A percentile compares a stretch with the other conserved stretches of the same genome.
These are phyloP conservation scores for Saksenaea oblongispora DNA, from an alignment of 371 early-diverging fungal species.

Conservation along the genomic window DNA sequence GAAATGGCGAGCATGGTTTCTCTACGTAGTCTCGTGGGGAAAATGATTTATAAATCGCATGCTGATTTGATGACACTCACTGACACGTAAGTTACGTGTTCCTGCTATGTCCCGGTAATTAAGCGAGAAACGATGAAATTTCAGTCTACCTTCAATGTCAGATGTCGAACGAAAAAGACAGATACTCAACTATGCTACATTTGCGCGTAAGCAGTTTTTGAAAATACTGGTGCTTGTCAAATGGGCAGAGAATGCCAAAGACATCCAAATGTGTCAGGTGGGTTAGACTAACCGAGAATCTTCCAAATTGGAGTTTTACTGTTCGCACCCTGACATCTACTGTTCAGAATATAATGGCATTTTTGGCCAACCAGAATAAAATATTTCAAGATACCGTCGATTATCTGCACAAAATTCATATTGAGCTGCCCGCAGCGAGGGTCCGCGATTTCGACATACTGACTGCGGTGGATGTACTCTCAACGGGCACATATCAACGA, in stretches of 20 bases:
- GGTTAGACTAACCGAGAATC: neutral
- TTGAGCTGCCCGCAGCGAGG: constrained; percentile 66
- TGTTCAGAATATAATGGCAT: constrained; percentile 68
- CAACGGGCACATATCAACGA: constrained; percentile 73
- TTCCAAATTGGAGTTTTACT: neutral
- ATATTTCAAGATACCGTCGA: constrained; percentile 68
- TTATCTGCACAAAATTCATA: constrained; percentile 64
- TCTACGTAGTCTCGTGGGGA: constrained; percentile 55
- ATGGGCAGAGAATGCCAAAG: constrained; percentile 72
- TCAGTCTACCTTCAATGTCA: constrained; percentile 59
- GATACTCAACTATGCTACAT: constrained; percentile 59
- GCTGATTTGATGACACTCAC: constrained; percentile 59
- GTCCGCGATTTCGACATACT: constrained; percentile 76
- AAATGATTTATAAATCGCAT: constrained; percentile 56
- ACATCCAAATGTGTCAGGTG: constrained; percentile 78
- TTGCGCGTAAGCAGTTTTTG: constrained; percentile 61
- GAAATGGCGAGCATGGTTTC: constrained; percentile 64
- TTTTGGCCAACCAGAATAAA: constrained; percentile 70
- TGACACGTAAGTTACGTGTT: constrained; percentile 53
- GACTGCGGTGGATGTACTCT: constrained; percentile 75
- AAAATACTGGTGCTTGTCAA: constrained; percentile 70
- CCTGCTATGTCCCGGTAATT: neutral
- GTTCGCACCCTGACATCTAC: neutral
- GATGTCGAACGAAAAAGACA: constrained; percentile 60
- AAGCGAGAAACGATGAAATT: neutral